A percentile compares a stretch with the other conserved stretches of the same genome.
These are phyloP conservation scores for Picea mariana DNA, from an alignment of 83 land plant species.

Conservation along the genomic window DNA sequence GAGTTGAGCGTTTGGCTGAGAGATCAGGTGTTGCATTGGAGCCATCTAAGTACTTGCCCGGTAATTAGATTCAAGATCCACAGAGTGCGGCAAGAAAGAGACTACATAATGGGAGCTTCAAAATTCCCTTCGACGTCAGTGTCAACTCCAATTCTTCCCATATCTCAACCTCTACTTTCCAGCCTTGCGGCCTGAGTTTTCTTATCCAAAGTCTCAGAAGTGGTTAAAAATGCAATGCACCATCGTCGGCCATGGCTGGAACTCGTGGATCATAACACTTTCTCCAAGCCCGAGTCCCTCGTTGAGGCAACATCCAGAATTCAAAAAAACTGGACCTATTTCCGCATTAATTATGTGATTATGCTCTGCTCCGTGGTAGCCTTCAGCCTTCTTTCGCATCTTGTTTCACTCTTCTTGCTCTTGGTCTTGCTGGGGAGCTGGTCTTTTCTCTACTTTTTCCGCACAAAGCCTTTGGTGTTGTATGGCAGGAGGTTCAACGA, in stretches of 20 bases:
- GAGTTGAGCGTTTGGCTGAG: no score
- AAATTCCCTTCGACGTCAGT: no score
- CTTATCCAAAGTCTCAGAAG: no score
- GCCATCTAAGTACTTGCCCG: no score
- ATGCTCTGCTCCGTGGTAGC: conserved; percentile 3
- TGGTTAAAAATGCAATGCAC: conserved; percentile 23
- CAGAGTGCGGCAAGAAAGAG: no score
- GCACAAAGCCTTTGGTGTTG: conserved; percentile 27
- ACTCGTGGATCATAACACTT: conserved; percentile 29
- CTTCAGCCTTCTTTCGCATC: conserved; percentile 11
- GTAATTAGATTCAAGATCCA: no score
- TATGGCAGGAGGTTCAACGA: conserved; percentile 29
- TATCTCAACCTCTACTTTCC: no score
- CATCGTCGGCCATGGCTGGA: conserved; percentile 37
- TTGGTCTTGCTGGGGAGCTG: conserved; percentile 18
- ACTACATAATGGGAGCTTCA: no score
- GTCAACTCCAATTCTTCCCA: no score
- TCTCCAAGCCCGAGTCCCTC: conserved; percentile 40
- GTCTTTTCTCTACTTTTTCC: conserved; percentile 31
- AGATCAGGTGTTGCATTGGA: no score
- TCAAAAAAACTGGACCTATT: conserved; percentile 30
- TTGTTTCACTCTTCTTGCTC: conserved; percentile 30
- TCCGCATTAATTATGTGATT: conserved; percentile 32
- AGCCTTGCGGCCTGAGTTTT: no score
- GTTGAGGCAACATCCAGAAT: conserved; percentile 32